Evolutionary conservation across 202 grass and related monocot species (phyloP).

Genomic region (Hordeum pubiflorum): DNA sequence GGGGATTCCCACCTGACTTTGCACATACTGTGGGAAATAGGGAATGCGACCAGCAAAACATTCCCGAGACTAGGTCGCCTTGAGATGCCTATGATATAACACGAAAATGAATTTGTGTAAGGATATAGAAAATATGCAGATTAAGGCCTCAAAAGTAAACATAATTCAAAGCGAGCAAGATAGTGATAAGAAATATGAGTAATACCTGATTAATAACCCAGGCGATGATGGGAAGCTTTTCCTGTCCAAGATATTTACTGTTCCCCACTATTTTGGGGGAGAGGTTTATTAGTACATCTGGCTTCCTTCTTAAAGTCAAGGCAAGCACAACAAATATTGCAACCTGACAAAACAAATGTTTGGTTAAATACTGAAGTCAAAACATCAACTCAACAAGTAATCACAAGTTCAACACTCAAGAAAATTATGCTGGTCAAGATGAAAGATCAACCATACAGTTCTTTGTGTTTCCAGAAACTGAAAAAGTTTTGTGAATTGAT

Average conservation of each 20-base stretch:
- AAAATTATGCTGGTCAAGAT: background rate
- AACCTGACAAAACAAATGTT: conserved; percentile 41
- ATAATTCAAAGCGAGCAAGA: background rate
- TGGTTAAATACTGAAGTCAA: background rate
- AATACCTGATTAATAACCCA: conserved; percentile 92
- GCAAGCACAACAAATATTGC: conserved; percentile 92
- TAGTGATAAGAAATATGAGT: background rate
- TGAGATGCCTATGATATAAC: conserved; percentile 62
- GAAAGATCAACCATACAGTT: background rate
- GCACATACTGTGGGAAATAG: conserved; percentile 82
- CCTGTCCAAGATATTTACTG: conserved; percentile 75
- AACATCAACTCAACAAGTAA: background rate
- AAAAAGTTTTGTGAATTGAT: background rate
- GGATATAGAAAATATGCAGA: background rate
- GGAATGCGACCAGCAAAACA: conserved; percentile 83
- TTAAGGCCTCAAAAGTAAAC: background rate
- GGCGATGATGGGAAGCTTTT: conserved; percentile 77
- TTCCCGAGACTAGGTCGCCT: conserved; percentile 70
- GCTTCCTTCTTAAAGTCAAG: conserved; percentile 81
- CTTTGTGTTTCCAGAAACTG: background rate
- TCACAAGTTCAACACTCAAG: background rate
- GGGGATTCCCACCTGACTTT: conserved; percentile 73
- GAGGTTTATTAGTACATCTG: conserved; percentile 50
- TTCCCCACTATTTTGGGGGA: conserved; percentile 74
- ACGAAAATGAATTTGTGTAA: background rate